Evolutionary conservation across 1,139 yeast genomes (phyloP).

Genomic region (Suhomyces wounanorum): DNA sequence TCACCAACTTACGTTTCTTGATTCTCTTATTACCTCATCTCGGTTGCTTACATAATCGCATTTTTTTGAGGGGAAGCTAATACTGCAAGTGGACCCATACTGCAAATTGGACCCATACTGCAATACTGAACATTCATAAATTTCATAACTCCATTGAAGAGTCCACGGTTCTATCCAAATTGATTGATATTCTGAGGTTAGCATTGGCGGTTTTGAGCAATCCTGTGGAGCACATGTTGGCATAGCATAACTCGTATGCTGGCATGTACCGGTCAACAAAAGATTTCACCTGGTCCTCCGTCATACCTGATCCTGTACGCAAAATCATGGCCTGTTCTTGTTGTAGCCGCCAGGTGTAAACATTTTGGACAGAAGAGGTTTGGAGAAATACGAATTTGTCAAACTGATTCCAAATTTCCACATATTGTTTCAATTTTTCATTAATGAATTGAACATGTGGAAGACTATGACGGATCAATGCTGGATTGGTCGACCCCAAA

Average conservation of each 20-base stretch:
- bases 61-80: neutral
- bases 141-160: neutral
- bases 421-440: constrained; percentile 48
- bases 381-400: constrained; percentile 64
- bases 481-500: constrained; percentile 21
- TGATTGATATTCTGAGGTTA: constrained; percentile 14
- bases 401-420: constrained; percentile 57
- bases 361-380: constrained; percentile 60
- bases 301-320: constrained; percentile 72
- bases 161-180: constrained; percentile 10
- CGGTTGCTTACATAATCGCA: neutral
- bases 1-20: neutral
- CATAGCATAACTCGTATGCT: constrained; percentile 69
- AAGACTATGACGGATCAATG: constrained; percentile 26
- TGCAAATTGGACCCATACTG: neutral
- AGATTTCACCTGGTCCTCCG: constrained; percentile 60
- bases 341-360: constrained; percentile 78
- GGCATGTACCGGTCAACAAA: constrained; percentile 91
- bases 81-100: neutral
- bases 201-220: constrained; percentile 3
- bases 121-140: neutral
- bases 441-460: constrained; percentile 50
- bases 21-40: neutral
- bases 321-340: constrained; percentile 74
- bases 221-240: constrained; percentile 33